These are phyloP conservation scores for Rosellinia necatrix DNA, from an alignment of 2,329 filamentous ascomycete genomes.

Conservation along the genomic window DNA sequence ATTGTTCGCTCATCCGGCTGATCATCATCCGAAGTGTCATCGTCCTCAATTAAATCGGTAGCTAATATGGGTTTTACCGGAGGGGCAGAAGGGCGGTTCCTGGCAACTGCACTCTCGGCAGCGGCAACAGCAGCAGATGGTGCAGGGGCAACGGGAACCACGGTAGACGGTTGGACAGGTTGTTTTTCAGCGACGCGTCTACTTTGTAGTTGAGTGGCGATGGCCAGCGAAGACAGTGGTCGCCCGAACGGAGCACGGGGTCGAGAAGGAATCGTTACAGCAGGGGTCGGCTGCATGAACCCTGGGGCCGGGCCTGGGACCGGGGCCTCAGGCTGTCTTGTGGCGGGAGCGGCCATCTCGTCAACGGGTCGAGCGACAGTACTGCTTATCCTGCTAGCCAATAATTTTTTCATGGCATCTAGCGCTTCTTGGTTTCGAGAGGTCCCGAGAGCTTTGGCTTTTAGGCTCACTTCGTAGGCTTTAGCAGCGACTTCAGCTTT, in stretches of 20 bases:
- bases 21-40: constrained; percentile 26
- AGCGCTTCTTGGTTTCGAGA: constrained; percentile 13
- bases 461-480: constrained; percentile 39
- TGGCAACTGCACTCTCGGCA: background rate
- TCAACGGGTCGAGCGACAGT: background rate
- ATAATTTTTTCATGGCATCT: constrained; percentile 12
- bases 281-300: background rate
- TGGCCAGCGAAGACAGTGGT: constrained; percentile 6
- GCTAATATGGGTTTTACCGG: background rate
- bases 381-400: constrained; percentile 9
- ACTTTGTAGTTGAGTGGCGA: constrained; percentile 7
- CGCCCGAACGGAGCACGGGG: background rate
- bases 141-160: too few species aligned
- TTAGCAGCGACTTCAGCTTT: constrained; percentile 37
- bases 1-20: constrained; percentile 39
- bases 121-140: background rate
- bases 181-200: background rate
- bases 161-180: background rate
- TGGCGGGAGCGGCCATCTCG: background rate
- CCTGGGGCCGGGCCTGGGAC: background rate
- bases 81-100: background rate
- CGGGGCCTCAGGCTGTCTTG: background rate
- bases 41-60: background rate
- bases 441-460: constrained; percentile 38
- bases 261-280: constrained; percentile 6